Base-by-base conservation (phyloP, 148 eudicot genomes). In the Chenopodium quinoa region DNA sequence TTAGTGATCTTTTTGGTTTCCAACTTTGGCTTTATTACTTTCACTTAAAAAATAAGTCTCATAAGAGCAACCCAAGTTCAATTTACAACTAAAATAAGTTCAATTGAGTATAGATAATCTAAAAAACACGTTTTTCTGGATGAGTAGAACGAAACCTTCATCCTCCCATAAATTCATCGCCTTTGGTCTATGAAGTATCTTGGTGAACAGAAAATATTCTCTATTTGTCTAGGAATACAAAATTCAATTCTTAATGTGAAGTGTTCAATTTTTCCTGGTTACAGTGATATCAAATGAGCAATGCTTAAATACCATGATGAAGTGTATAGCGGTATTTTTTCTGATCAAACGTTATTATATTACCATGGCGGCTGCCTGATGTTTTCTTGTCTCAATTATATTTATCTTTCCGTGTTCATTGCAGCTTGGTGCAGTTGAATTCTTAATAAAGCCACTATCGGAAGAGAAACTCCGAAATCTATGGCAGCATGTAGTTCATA, bases 391-490 rank as follows among this genome's bases (percentile, higher is more conserved):
- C 37, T 71, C 52, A 68, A 32, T 32, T 37, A 52, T 50, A 70
- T 52, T 77, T 9, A 47, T 70, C 20, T 7, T 32, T 47, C 3
- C 60, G 48, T 46, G 31, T 34, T 58, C 65, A 47, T 37, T 80
- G 54, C 91, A 93, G 98, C 98, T 93, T 77, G 98, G 96, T 68
- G 96, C 98, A 47, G 93, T 93, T 27, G 98, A 93, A 82, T 91
- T 92, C 84, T 93, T 92, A 60, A 77, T 81, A 74, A 91, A 90
- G 85, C 96, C 96, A 52, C 86, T 93, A 60, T 91, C 98, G 0
- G 94, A 92, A 69, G 98, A 93, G 37, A 92, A 92, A 86, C 91
- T 93, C 62, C 89, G 89, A 79, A 92, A 90, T 84, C 87, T 93
- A 82, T 93, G 97, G 95, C 97, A 93, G 80, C 97, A 93, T 89